Base-by-base conservation (phyloP, 2,329 filamentous ascomycete genomes). In the Helotiales sp. region DNA sequence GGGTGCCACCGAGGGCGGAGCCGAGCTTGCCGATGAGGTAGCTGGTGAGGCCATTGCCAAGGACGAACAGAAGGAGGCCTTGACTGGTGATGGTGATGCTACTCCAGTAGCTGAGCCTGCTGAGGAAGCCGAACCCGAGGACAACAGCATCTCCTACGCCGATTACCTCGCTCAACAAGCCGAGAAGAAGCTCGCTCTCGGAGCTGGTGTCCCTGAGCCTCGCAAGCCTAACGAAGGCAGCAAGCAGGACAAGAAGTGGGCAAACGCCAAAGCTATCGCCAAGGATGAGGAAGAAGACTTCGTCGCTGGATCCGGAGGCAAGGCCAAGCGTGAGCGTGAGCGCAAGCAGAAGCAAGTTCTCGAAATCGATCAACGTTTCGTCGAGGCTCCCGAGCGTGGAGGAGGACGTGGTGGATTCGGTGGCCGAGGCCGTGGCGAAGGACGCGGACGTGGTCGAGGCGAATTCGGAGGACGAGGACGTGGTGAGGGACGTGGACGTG, bases 221-320 rank as follows among this genome's bases (percentile, higher is more conserved):
- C 93, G 95, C 79, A 87, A 92, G 81, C 80, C 93, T 76, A 97
- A 98, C 82, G 93, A 97, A 81, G 93, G 93, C 72, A 84, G 81
- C 81, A 91, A 91, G 81, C 74, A 80, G 70, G 87, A 92, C 82
- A 93, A 95, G 85, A 95, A 97, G 84, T 96, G 93, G 90, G 90
- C 89, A 71, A 81, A 83, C 70, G 92, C 91, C 74, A 96, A 93
- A 81, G 73, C 82, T 58, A 79, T 89, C 57, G 73, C 77, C 72
- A 88, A 88, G 75, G 79, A 85, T 15, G 75, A 77, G 19, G 83
- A 85, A 12, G 86, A 91, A 69, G 86, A 89, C 69, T 97, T 90
- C 84, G 88, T 96, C 72, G 78, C 88, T 70, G 86, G 82, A 68
- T 76, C 82, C 66, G 81, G 80, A 63, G 88, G 88, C 79, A 97